Percentiles rank a stretch among this genome's conserved stretches.
phyloP scores from a whole-genome alignment of 208 protist species.

The Naegleria lovaniensis region DNA sequence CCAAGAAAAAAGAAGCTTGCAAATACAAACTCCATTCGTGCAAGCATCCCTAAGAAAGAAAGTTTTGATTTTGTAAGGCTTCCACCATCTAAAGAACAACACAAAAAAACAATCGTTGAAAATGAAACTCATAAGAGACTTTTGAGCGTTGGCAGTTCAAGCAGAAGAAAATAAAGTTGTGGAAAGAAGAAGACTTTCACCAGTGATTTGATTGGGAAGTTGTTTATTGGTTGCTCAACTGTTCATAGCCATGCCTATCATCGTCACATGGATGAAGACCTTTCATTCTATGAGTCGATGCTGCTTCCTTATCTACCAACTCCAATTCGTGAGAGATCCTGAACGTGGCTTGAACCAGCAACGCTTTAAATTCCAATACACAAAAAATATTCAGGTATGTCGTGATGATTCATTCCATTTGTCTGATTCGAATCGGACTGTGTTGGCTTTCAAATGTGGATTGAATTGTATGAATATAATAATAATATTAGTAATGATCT shows the following conservation, averaged over 20 bases:
- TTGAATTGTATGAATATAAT: background rate
- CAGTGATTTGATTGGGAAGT: no score
- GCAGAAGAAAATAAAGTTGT: background rate
- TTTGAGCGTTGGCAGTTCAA: background rate
- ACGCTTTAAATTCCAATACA: background rate
- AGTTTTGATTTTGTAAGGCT: background rate
- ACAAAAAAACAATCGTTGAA: background rate
- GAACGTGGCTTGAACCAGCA: no score
- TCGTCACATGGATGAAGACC: no score
- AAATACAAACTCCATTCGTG: background rate
- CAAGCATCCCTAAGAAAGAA: background rate
- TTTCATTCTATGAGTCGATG: no score
- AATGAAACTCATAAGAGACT: background rate
- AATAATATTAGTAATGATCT: background rate
- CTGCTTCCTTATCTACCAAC: no score
- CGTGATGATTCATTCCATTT: background rate
- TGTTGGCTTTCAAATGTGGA: background rate
- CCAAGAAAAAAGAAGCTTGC: background rate
- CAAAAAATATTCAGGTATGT: background rate
- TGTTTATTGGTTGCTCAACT: no score
- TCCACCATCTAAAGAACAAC: background rate
- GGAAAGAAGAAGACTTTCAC: no score
- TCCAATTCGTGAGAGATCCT: no score
- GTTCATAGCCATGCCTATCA: no score
- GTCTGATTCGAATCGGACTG: no score